Percentiles rank a stretch among this genome's conserved stretches.
Conservation (phyloP, 2,329 filamentous ascomycete species). For the Gremmenia infestans region DNA sequence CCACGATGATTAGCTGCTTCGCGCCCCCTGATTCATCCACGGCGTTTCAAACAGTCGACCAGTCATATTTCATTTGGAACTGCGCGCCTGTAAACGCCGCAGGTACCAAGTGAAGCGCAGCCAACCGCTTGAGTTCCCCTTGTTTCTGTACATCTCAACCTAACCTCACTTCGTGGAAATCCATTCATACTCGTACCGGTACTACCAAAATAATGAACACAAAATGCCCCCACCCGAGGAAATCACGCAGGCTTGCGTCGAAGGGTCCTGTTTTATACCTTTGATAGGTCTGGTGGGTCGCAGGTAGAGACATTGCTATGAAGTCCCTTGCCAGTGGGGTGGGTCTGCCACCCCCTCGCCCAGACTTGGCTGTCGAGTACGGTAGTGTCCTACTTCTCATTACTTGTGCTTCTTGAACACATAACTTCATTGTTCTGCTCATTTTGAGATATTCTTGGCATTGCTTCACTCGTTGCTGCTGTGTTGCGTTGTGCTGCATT, state of each 20-base stretch:
- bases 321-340: too few species aligned
- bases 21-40: not conserved
- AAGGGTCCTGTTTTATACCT: too few species aligned
- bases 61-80: slow-evolving; percentile 5
- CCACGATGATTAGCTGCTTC: not conserved
- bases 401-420: not conserved
- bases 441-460: not conserved
- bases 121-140: slow-evolving; percentile 15
- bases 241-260: too few species aligned
- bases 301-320: not conserved
- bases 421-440: not conserved
- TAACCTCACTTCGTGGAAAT: not conserved
- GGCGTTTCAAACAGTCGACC: slow-evolving; percentile 14
- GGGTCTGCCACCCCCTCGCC: too few species aligned
- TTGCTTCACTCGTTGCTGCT: not conserved
- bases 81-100: slow-evolving; percentile 9
- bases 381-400: not conserved
- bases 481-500: not conserved
- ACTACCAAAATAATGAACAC: not conserved
- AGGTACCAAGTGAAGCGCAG: not conserved
- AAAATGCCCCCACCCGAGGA: too few species aligned
- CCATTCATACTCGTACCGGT: not conserved
- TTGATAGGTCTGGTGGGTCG: not conserved
- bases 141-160: not conserved
- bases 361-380: too few species aligned